Conservation (phyloP, 495 filamentous ascomycete species). For the Gamarada debralockiae region DNA sequence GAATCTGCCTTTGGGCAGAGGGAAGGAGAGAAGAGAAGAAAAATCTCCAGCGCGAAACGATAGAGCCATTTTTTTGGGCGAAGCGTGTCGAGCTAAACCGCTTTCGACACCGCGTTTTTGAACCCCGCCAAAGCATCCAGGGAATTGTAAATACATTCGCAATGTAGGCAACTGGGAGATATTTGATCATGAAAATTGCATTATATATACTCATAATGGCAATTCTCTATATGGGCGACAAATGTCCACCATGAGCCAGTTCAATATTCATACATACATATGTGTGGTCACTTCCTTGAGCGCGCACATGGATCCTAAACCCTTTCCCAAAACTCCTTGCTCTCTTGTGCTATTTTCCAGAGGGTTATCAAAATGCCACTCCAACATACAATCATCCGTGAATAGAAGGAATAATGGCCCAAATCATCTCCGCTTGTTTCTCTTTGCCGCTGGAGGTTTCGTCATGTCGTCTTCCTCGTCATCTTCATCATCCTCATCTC, state of each 20-base stretch:
- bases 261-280: not conserved
- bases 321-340: no score
- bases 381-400: no score
- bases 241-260: not conserved
- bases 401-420: not conserved
- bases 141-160: no score
- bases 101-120: conserved; percentile 10
- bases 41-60: not conserved
- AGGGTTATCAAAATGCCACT: no score
- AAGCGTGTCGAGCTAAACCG: conserved; percentile 9
- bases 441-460: not conserved
- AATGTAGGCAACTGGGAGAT: no score
- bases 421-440: conserved; percentile 5
- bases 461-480: conserved; percentile 10
- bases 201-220: not conserved
- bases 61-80: conserved; percentile 3
- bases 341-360: no score
- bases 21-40: conserved; percentile 22
- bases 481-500: conserved; percentile 41
- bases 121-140: no score
- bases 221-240: not conserved
- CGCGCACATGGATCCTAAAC: no score
- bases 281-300: not conserved
- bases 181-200: no score
- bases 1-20: conserved; percentile 23